phyloP scores from a whole-genome alignment of 371 early-diverging fungal genomes.

The Lichtheimia ornata region DNA sequence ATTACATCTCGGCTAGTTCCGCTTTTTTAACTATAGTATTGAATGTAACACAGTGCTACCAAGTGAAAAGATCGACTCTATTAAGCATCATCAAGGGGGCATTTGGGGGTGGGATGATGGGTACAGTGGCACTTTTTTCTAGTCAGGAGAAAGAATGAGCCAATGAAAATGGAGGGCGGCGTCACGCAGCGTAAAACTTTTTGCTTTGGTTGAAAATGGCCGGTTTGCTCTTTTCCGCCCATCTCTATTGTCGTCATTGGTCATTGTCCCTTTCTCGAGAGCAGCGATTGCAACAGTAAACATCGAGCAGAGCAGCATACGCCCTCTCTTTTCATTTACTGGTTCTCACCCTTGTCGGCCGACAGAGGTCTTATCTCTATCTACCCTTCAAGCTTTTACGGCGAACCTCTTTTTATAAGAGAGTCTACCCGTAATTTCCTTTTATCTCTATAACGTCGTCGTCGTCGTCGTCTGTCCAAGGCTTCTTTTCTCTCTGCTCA shows the following conservation, averaged over 20 bases:
- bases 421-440: not conserved
- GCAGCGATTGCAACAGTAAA: constrained; percentile 7
- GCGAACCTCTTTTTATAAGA: constrained; percentile 2
- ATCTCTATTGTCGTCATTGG: constrained; percentile 3
- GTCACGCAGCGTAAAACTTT: not conserved
- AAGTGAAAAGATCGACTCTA: too few relatives aligned
- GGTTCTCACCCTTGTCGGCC: constrained; percentile 8
- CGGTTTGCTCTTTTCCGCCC: not conserved
- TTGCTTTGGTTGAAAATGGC: not conserved
- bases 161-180: not conserved
- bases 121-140: not conserved
- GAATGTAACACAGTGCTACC: too few relatives aligned
- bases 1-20: too few relatives aligned
- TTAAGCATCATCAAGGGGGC: not conserved
- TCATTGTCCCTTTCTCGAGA: constrained; percentile 3
- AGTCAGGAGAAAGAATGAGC: not conserved
- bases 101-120: constrained; percentile 1
- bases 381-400: constrained; percentile 3
- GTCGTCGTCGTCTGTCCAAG: not conserved
- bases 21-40: too few relatives aligned
- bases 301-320: constrained; percentile 1
- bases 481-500: not conserved
- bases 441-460: too few relatives aligned
- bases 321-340: not conserved
- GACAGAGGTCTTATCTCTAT: not conserved